Base-by-base conservation (phyloP, 805 yeast genomes). In the Priceomyces fermenticarens region DNA sequence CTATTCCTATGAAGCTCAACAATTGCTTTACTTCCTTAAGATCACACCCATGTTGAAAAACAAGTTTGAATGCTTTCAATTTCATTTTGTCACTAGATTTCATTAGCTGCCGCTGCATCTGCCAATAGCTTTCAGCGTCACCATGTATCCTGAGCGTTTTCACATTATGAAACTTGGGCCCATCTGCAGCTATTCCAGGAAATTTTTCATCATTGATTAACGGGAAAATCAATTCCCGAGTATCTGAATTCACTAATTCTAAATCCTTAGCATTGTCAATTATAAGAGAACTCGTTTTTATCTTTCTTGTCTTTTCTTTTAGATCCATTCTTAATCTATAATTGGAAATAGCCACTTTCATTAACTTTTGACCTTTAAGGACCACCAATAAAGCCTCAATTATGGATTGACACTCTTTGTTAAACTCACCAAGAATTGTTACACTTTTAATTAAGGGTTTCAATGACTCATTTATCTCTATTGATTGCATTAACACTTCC, bases 381-480 rank as follows among this genome's bases (percentile, higher is more conserved):
- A 35, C 16, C 2, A 11, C 8, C 34, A 50, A 28, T 7, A 52
- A 32, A 10, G 25, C 15, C 11, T 23, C 30, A 14, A 52, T 11
- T n/a, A 42, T 30, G 1, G 31, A 23, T 13, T 32, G 25, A 12
- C 42, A 31, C 4, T 33, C 38, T 4, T 28, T 15, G 23, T 41
- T 42, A 16, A 43, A 38, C 4, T 39, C 43, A 3, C 51, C 57
- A 35, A 45, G 43, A 3, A 61, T 44, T 10, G 41, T 44, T 3
- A 64, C 32, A 23, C 54, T 53, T 20, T 53, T 40, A 3, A 62
- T 46, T 37, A 47, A 42, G 6, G 42, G 36, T 1, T 37, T 45
- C 30, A 69, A 53, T 13, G 38, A 41, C 0, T 60, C 55, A 40
- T 68, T 68, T 13, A 66, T 46, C 10, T 23, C 14, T 16, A 67